A percentile compares a stretch with the other conserved stretches of the same genome.
Conservation (phyloP, 2,329 filamentous ascomycete genomes). For the Phialocephala sp. region DNA sequence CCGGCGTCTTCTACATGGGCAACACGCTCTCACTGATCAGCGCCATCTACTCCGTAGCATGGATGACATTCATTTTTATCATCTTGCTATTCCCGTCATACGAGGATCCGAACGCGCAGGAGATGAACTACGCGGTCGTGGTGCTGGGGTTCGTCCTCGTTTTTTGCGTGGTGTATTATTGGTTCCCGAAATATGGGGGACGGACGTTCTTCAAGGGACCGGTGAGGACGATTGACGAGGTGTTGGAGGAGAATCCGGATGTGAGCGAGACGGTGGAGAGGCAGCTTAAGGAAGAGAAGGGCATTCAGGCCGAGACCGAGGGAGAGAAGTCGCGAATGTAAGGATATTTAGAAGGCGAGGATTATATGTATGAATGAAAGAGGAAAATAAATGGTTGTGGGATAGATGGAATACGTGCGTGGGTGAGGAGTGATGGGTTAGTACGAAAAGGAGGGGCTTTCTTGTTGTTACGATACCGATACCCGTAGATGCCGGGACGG, state of each 20-base stretch:
- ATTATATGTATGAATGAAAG: not conserved
- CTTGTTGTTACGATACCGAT: not conserved
- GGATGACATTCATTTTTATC: conserved; percentile 44
- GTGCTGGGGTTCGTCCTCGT: conserved; percentile 41
- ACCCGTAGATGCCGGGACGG: not conserved
- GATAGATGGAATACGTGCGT: not conserved
- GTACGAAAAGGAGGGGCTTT: not conserved
- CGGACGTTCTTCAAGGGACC: conserved; percentile 42
- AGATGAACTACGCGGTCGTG: conserved; percentile 44
- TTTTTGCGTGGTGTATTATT: conserved; percentile 43
- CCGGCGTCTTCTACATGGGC: conserved; percentile 43
- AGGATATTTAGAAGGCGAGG: not conserved
- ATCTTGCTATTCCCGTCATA: conserved; percentile 41
- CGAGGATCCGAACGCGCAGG: conserved; percentile 31
- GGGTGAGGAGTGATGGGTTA: not conserved
- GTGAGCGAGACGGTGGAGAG: conserved; percentile 19
- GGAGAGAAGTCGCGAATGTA: not conserved
- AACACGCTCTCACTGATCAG: conserved; percentile 36
- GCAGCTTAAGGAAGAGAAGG: conserved; percentile 28
- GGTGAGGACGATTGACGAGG: conserved; percentile 40
- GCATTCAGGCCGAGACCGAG: not conserved
- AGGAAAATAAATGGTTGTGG: not conserved
- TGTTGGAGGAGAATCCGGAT: conserved; percentile 28
- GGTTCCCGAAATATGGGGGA: conserved; percentile 38
- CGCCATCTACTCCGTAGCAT: conserved; percentile 38